phyloP scores from a whole-genome alignment of 441 rosid species.

The Eutrema salsugineum region DNA sequence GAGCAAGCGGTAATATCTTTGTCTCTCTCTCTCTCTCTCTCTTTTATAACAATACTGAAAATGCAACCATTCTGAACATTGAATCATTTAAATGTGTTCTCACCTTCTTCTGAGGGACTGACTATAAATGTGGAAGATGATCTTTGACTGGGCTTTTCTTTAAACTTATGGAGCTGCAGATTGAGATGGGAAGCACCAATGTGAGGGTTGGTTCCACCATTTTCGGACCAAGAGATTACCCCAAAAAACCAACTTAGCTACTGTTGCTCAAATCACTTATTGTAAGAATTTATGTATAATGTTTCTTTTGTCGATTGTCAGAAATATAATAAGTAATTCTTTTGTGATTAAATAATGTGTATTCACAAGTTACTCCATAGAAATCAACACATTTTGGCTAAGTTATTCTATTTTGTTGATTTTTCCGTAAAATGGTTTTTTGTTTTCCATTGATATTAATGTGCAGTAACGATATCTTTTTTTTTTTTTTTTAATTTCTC shows the following conservation, averaged over 20 bases:
- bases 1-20: conserved; percentile 67
- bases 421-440: background rate
- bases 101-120: background rate
- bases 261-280: background rate
- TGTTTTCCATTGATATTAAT: no score
- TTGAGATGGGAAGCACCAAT: conserved; percentile 84
- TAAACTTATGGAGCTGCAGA: conserved; percentile 42
- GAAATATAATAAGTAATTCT: background rate
- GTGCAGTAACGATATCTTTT: no score
- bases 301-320: background rate
- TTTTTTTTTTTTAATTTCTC: background rate
- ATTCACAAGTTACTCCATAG: background rate
- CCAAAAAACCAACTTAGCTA: conserved; percentile 38
- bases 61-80: background rate
- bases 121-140: background rate
- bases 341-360: background rate
- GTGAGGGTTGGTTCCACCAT: conserved; percentile 92
- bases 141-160: background rate
- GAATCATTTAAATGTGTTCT: background rate
- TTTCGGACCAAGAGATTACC: conserved; percentile 81
- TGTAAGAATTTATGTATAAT: conserved; percentile 13
- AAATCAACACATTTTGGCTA: background rate
- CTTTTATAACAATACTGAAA: background rate
- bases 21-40: conserved; percentile 5
- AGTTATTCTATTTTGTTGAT: background rate